Conservation (phyloP, 2,329 filamentous ascomycete genomes). For the Byssothecium circinans region DNA sequence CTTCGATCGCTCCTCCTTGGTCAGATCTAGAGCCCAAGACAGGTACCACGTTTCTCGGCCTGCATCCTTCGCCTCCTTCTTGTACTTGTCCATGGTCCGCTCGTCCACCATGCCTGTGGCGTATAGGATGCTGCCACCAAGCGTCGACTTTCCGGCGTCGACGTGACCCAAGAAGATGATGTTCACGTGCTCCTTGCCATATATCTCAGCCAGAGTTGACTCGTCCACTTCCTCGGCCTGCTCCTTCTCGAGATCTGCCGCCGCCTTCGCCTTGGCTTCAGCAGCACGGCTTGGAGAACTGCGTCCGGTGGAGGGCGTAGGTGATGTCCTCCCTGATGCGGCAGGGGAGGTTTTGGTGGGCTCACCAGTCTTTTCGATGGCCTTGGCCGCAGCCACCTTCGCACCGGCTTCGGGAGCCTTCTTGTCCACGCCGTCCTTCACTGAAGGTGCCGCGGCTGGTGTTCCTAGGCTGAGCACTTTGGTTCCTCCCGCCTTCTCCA, state of each 20-base stretch:
- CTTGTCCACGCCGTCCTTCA: constrained; percentile 49
- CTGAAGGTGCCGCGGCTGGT: constrained; percentile 51
- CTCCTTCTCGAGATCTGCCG: constrained; percentile 82
- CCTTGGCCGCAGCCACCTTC: constrained; percentile 84
- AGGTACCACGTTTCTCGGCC: constrained; percentile 98
- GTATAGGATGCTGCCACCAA: constrained; percentile 91
- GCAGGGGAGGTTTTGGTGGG: constrained; percentile 51
- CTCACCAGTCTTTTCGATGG: constrained; percentile 87
- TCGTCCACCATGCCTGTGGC: constrained; percentile 99
- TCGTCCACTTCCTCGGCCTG: constrained; percentile 79
- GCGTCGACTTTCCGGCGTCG: constrained; percentile 95
- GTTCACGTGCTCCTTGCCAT: constrained; percentile 91
- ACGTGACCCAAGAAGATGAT: constrained; percentile 98
- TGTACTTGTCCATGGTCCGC: constrained; percentile 94
- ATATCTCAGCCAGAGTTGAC: constrained; percentile 88
- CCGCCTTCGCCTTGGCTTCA: constrained; percentile 64
- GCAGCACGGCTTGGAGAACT: constrained; percentile 72
- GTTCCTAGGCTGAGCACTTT: constrained; percentile 79
- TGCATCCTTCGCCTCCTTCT: constrained; percentile 86
- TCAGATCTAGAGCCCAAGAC: constrained; percentile 96
- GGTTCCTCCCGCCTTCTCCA: constrained; percentile 53
- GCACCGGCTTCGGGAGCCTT: constrained; percentile 67
- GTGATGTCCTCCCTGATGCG: constrained; percentile 72
- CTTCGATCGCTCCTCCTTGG: constrained; percentile 92
- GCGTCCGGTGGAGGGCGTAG: constrained; percentile 79